These are phyloP conservation scores for Symbiodinium pilosum DNA, from an alignment of 73 alveolate genomes.

Conservation along the genomic window DNA sequence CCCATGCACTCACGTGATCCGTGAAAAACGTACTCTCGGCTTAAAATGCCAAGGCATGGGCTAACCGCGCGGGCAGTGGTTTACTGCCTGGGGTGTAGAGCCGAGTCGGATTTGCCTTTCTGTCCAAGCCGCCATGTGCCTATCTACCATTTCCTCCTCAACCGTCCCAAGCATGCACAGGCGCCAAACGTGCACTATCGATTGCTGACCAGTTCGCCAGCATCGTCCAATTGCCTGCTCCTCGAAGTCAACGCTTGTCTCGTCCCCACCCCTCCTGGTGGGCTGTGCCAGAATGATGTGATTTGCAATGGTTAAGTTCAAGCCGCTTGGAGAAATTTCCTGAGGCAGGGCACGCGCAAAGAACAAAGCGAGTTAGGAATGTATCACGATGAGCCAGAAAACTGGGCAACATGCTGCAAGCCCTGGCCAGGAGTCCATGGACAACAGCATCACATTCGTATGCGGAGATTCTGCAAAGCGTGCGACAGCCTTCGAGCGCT, in stretches of 20 bases:
- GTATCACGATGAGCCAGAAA: too few relatives aligned
- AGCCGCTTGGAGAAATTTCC: conserved; percentile 77
- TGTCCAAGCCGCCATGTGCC: conserved; percentile 42
- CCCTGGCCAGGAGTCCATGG: neutral
- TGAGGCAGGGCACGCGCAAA: neutral
- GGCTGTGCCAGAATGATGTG: conserved; percentile 54
- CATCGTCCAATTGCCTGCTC: conserved; percentile 69
- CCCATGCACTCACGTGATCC: too few relatives aligned
- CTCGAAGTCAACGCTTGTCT: neutral
- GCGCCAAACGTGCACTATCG: conserved; percentile 71
- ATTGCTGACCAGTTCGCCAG: conserved; percentile 54
- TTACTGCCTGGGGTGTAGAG: conserved; percentile 52
- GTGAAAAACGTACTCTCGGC: too few relatives aligned
- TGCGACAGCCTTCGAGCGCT: neutral
- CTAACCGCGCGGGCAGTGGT: conserved; percentile 16
- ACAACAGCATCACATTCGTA: conserved; percentile 23
- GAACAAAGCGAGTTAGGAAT: too few relatives aligned
- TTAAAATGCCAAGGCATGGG: too few relatives aligned
- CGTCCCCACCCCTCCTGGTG: neutral
- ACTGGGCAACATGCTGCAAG: neutral
- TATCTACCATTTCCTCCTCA: conserved; percentile 68
- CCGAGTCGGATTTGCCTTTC: conserved; percentile 35
- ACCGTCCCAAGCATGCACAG: conserved; percentile 62
- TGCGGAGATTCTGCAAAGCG: conserved; percentile 9
- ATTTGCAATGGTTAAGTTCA: conserved; percentile 36